Evolutionary conservation across 2,329 filamentous ascomycete genomes (phyloP).

Genomic region (Colletotrichum orchidophilum): DNA sequence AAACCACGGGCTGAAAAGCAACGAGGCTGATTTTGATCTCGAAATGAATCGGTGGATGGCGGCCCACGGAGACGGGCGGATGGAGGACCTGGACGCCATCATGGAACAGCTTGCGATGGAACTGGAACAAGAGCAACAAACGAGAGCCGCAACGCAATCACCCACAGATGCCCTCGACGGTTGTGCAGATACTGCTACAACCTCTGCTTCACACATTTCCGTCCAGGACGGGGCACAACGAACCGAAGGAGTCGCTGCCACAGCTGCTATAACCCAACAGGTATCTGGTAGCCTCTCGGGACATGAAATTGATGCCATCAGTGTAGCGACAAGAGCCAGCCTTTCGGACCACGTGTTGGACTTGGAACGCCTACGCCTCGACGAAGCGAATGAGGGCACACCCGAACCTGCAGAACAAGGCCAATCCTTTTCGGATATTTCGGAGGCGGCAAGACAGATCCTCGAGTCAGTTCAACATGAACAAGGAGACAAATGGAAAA

Average conservation of each 20-base stretch:
- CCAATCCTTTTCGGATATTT: slow-evolving; percentile 42
- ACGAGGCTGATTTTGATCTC: slow-evolving; percentile 48
- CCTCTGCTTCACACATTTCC: neutral
- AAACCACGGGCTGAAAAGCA: neutral
- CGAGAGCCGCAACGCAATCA: neutral
- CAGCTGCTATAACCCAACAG: neutral
- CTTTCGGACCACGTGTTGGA: neutral
- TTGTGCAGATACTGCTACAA: neutral
- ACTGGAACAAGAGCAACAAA: slow-evolving; percentile 39
- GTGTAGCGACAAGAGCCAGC: neutral
- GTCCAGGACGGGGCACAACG: neutral
- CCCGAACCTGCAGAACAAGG: neutral
- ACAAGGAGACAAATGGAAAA: slow-evolving; percentile 56
- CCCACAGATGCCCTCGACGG: neutral
- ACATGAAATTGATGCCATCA: neutral
- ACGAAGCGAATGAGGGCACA: neutral
- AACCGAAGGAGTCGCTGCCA: neutral
- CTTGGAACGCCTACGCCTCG: neutral
- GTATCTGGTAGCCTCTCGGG: neutral
- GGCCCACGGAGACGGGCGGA: slow-evolving; percentile 43
- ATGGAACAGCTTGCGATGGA: slow-evolving; percentile 55
- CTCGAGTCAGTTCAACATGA: slow-evolving; percentile 55
- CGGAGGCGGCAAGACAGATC: slow-evolving; percentile 53
- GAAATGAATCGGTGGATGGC: slow-evolving; percentile 55
- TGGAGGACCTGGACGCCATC: slow-evolving; percentile 52